Percentiles rank a stretch among this genome's conserved stretches.
phyloP scores from a whole-genome alignment of 352 stramenopile genomes.

The Phytophthora agathidicida region DNA sequence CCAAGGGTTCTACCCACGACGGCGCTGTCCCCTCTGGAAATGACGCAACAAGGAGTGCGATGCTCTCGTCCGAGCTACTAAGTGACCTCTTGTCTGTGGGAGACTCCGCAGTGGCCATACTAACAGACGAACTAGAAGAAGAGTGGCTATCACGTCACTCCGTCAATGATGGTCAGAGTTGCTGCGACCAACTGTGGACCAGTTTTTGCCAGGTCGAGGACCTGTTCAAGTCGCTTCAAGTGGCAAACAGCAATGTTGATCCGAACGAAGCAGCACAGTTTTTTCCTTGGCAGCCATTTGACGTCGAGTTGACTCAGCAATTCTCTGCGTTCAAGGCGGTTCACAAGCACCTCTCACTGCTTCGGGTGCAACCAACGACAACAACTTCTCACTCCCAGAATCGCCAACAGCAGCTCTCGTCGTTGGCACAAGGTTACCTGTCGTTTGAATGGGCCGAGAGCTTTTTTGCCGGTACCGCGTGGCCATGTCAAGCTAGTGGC shows the following conservation, averaged over 20 bases:
- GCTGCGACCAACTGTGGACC: conserved; percentile 9
- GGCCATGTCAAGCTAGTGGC: conserved; percentile 5
- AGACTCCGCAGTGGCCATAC: not conserved
- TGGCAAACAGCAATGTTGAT: not conserved
- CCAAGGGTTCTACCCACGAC: not conserved
- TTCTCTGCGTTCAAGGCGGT: conserved; percentile 12
- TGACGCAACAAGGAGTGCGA: not conserved
- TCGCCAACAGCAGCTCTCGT: conserved; percentile 8
- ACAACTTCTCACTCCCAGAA: not conserved
- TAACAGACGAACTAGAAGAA: not conserved
- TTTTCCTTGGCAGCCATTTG: conserved; percentile 32
- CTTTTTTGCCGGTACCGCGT: conserved; percentile 16
- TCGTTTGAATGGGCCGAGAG: conserved; percentile 21
- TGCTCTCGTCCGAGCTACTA: conserved; percentile 30
- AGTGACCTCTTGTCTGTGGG: conserved; percentile 32
- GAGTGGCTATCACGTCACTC: conserved; percentile 14
- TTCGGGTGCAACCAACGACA: not conserved
- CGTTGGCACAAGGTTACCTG: conserved; percentile 21
- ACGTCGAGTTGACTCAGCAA: conserved; percentile 19
- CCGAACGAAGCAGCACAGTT: not conserved
- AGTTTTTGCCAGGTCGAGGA: conserved; percentile 9
- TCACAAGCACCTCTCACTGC: not conserved
- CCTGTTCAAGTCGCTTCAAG: conserved; percentile 11
- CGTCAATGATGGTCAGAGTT: not conserved
- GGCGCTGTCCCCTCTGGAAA: not conserved